Evolutionary conservation across 371 early-diverging fungal genomes (phyloP), one percentile per base, ranked within the genome.

Genomic region (Nematocida major): DNA sequence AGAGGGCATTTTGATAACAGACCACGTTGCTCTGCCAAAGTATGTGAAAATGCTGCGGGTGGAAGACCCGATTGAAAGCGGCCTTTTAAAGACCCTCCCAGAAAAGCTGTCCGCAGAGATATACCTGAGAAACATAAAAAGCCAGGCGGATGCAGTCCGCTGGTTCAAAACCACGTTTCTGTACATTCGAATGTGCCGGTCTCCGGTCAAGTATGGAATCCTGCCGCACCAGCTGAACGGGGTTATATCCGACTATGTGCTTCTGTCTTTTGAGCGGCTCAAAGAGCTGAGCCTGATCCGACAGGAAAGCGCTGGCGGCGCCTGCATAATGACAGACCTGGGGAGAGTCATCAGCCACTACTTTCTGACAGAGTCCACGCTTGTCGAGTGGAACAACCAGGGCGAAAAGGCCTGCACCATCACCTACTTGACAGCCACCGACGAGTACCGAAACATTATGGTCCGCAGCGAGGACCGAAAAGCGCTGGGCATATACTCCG

Each of bases 101-200:
- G 96, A 97, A 82, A 88, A 89, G 50, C 84, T 99, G 63, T 95
- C 94, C 81, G 93, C 96, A 0, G 97, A 99, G 84, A 90, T 99
- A 59, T 92, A 91, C n/a, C 82, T 95, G 49, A 93, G 94, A 2
- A 89, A 89, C 0, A 89, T 97, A 67, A 88, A 90, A 59, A 90
- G 87, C 82, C 88, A 93, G 11, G 89, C 91, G 51, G 96, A 95
- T 42, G 96, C 94, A 0, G 91, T 93, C 0, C 87, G 90, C 68
- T 97, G 97, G 97, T 85, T 97, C 26, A 92, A 92, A 30, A 92
- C 92, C 83, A 93, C 96, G 3, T 99, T 96, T 84, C 85, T 95
- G 62, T 93, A 92, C 82, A 91, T 96, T 18, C 89, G 99, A 67
- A 95, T 96, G 77, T 54, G 54, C 34, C 79, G 70, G 26, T 73